Evolutionary conservation across 192 early-diverging fungal genomes (phyloP).

Genomic region (Kappamyces sp.): DNA sequence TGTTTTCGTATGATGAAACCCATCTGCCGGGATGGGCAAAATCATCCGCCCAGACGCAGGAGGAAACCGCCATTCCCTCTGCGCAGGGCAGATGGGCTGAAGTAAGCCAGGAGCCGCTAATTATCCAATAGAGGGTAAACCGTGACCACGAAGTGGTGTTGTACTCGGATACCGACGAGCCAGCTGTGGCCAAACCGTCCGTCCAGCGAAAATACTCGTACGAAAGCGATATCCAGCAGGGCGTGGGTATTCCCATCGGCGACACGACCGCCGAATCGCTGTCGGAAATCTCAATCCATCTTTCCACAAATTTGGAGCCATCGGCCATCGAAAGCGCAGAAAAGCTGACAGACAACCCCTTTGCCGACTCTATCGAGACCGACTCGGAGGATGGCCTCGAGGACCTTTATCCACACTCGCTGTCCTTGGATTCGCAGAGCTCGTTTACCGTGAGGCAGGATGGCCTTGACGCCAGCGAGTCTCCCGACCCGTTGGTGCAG

Average conservation of each 20-base stretch:
- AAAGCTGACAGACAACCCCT: neutral
- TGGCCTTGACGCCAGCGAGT: too few species aligned
- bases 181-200: neutral
- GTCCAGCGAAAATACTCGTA: conserved; percentile 1
- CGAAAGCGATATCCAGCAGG: conserved; percentile 6
- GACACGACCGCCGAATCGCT: neutral
- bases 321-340: neutral
- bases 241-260: neutral
- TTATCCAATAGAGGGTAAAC: conserved; percentile 25
- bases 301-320: neutral
- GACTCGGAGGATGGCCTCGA: conserved; percentile 11
- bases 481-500: too few species aligned
- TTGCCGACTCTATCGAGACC: conserved; percentile 9
- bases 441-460: too few species aligned
- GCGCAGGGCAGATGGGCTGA: conserved; percentile 28
- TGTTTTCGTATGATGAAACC: conserved; percentile 27
- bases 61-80: neutral
- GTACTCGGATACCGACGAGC: conserved; percentile 33
- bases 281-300: neutral
- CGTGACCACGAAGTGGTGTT: conserved; percentile 25
- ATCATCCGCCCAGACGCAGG: neutral
- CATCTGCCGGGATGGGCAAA: conserved; percentile 36
- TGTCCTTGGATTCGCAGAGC: too few species aligned
- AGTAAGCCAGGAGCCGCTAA: conserved; percentile 11
- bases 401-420: too few species aligned